phyloP scores from a whole-genome alignment of 2,329 filamentous ascomycete genomes.

The Colletotrichum noveboracense region DNA sequence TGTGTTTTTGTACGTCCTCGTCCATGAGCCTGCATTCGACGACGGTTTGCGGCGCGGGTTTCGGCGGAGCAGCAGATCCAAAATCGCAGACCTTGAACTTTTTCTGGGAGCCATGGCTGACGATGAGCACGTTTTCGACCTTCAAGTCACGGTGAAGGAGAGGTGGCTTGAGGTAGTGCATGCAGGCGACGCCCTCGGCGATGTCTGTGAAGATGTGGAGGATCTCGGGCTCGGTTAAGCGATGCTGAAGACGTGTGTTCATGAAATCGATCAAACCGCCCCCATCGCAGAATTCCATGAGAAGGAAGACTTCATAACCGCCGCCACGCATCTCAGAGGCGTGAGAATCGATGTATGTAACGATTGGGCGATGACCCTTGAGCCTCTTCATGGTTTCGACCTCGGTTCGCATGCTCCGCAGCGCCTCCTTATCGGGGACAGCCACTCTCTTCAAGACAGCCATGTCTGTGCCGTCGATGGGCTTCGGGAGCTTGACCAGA shows the following conservation, averaged over 20 bases:
- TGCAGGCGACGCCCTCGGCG: conserved; percentile 94
- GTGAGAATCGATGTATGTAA: conserved; percentile 98
- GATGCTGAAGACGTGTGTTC: conserved; percentile 96
- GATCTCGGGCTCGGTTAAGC: conserved; percentile 96
- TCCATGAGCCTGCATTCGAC: conserved; percentile 91
- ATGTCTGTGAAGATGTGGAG: conserved; percentile 96
- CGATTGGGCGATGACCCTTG: conserved; percentile 94
- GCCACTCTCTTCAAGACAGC: conserved; percentile 95
- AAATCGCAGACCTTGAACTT: conserved; percentile 98
- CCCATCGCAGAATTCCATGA: conserved; percentile 97
- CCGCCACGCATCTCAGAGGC: conserved; percentile 91
- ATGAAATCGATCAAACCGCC: conserved; percentile 99
- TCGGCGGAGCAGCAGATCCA: conserved; percentile 85
- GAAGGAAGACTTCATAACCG: conserved; percentile 95
- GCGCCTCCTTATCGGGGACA: conserved; percentile 91
- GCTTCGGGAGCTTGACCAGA: conserved; percentile 83
- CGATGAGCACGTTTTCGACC: conserved; percentile 97
- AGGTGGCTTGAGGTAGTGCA: conserved; percentile 97
- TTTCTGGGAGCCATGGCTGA: conserved; percentile 65
- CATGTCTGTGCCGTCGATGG: conserved; percentile 77
- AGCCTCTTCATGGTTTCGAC: conserved; percentile 99
- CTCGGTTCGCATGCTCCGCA: conserved; percentile 96
- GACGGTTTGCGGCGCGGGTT: conserved; percentile 83
- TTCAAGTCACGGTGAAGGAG: conserved; percentile 94
- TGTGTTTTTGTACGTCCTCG: conserved; percentile 96